These are phyloP conservation scores for Limnomonas spitsbergensis DNA, from an alignment of 139 green algal genomes.

Conservation along the genomic window DNA sequence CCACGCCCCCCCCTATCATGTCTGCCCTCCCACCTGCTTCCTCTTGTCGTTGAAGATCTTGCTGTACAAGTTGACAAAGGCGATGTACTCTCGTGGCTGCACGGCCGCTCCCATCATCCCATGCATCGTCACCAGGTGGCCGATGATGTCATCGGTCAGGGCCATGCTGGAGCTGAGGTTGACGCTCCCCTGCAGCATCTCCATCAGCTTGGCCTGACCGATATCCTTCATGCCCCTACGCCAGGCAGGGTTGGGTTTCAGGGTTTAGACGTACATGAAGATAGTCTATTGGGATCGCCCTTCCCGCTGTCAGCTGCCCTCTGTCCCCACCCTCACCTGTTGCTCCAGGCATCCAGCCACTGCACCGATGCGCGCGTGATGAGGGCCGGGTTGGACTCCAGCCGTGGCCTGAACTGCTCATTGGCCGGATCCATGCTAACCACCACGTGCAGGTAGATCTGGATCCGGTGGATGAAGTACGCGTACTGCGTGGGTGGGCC, in stretches of 20 bases:
- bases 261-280: neutral
- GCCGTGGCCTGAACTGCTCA: conserved; percentile 47
- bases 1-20: no score
- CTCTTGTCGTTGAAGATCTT: conserved; percentile 53
- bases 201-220: neutral
- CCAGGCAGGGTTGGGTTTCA: neutral
- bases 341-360: conserved; percentile 62
- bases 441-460: conserved; percentile 65
- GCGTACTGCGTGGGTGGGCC: conserved; percentile 35
- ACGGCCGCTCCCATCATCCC: conserved; percentile 7
- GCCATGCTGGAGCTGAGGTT: neutral
- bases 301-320: no score
- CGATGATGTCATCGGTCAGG: conserved; percentile 18
- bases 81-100: conserved; percentile 55
- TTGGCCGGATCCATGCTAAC: conserved; percentile 70
- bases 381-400: conserved; percentile 71
- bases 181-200: neutral
- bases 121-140: conserved; percentile 41
- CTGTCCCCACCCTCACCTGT: neutral
- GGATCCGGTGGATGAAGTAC: conserved; percentile 48
- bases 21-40: conserved; percentile 40
- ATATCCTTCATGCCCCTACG: neutral
- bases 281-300: no score
- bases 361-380: conserved; percentile 59
- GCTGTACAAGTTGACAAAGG: conserved; percentile 54